phyloP scores from a whole-genome alignment of 306 rosid genomes.

The Gillenia trifoliata region DNA sequence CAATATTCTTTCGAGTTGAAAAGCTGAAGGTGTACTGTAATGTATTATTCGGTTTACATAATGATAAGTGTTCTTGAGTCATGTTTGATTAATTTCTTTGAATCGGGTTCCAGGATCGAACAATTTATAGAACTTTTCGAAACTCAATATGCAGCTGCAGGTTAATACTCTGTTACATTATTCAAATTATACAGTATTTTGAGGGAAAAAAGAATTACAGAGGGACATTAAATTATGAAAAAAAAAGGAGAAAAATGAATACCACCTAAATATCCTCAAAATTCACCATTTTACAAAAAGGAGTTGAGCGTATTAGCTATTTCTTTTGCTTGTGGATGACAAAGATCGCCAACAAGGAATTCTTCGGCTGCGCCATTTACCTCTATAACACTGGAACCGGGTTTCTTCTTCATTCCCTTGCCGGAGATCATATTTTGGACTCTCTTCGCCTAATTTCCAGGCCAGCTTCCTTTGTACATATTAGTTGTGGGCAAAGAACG shows the following conservation, averaged over 20 bases:
- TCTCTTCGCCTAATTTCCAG: slow-evolving; percentile 62
- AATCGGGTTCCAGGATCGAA: background rate
- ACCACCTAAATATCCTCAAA: slow-evolving; percentile 1
- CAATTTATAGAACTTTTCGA: background rate
- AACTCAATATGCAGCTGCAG: too few relatives aligned
- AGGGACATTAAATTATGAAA: background rate
- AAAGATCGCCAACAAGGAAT: slow-evolving; percentile 67
- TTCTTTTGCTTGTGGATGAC: slow-evolving; percentile 64
- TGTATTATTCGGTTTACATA: slow-evolving; percentile 28
- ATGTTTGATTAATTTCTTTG: background rate
- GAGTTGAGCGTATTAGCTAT: slow-evolving; percentile 54
- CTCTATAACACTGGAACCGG: slow-evolving; percentile 87
- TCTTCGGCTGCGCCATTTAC: slow-evolving; percentile 65
- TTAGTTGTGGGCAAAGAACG: slow-evolving; percentile 74
- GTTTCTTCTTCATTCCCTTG: slow-evolving; percentile 62
- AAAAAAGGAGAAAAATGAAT: too few relatives aligned
- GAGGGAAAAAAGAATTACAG: too few relatives aligned
- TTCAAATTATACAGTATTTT: too few relatives aligned
- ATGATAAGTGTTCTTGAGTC: slow-evolving; percentile 19
- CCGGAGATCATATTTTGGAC: slow-evolving; percentile 45
- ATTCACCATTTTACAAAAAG: slow-evolving; percentile 19
- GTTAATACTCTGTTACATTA: too few relatives aligned
- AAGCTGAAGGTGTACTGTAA: slow-evolving; percentile 28
- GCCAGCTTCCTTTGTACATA: slow-evolving; percentile 74
- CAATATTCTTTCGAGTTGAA: slow-evolving; percentile 32